Conservation (phyloP, 1,284 basidiomycete genomes). For the Papiliotrema nemorosa region DNA sequence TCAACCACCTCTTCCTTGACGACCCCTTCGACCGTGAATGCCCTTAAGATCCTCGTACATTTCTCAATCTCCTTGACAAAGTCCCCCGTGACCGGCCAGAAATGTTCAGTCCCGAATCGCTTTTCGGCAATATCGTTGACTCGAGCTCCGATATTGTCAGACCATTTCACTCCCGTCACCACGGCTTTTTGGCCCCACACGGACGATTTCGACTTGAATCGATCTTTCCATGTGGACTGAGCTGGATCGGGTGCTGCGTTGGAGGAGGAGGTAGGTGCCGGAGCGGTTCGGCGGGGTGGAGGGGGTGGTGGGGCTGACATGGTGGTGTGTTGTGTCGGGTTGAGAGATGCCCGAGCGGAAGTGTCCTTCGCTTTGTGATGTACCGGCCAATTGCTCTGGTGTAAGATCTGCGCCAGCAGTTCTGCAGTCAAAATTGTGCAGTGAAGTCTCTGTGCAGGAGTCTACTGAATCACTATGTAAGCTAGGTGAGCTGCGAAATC, state of each 20-base stretch:
- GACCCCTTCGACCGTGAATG: slow-evolving; percentile 48
- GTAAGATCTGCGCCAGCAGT: no score
- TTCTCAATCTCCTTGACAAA: slow-evolving; percentile 54
- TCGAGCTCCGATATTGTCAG: slow-evolving; percentile 42
- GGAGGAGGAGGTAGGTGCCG: slow-evolving; percentile 8
- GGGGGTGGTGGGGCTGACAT: slow-evolving; percentile 1
- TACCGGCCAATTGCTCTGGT: no score
- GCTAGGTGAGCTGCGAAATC: no score
- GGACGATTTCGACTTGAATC: slow-evolving; percentile 31
- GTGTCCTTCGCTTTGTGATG: no score
- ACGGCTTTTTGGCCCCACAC: slow-evolving; percentile 41
- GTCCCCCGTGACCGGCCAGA: slow-evolving; percentile 55
- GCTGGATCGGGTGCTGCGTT: slow-evolving; percentile 10
- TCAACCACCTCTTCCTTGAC: background rate
- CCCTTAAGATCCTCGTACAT: slow-evolving; percentile 52
- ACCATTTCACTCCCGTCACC: slow-evolving; percentile 35
- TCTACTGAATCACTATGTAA: no score
- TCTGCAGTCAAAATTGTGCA: no score
- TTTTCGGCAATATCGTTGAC: slow-evolving; percentile 45
- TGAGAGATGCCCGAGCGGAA: no score
- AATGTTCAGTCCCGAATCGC: slow-evolving; percentile 52
- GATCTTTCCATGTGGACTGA: slow-evolving; percentile 22
- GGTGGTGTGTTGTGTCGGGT: background rate
- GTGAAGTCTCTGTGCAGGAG: no score
- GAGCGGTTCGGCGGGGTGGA: slow-evolving; percentile 18